phyloP scores from a whole-genome alignment of 2,329 filamentous ascomycete genomes.

The Fusarium mundagurra region DNA sequence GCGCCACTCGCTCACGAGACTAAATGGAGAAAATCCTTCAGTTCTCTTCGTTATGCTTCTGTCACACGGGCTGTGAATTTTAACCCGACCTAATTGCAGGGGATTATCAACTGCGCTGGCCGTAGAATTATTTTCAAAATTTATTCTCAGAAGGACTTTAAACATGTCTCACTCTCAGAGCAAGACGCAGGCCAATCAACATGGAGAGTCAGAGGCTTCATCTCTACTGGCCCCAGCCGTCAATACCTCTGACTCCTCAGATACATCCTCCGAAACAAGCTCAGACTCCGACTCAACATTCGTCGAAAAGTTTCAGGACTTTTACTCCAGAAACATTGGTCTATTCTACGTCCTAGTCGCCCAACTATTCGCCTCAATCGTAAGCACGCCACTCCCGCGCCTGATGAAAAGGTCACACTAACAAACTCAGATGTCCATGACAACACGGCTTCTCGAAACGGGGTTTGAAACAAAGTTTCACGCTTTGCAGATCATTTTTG shows the following conservation, averaged over 20 bases:
- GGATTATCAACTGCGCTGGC: background rate
- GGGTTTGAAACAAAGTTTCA: constrained; percentile 51
- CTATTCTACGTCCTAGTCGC: constrained; percentile 53
- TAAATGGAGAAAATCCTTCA: background rate
- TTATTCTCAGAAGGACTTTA: fast-evolving
- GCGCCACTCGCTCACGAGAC: background rate
- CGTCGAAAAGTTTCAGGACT: constrained; percentile 44
- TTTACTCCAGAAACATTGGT: constrained; percentile 58
- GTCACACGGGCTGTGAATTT: background rate
- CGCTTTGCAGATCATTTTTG: constrained; percentile 55
- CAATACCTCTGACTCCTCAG: background rate
- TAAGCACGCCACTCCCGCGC: constrained; percentile 23
- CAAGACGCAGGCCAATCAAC: background rate
- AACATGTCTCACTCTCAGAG: constrained; percentile 18
- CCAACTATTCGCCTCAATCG: constrained; percentile 54
- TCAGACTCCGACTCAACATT: background rate
- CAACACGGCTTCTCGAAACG: constrained; percentile 50
- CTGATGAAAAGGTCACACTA: background rate
- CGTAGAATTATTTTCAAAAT: background rate
- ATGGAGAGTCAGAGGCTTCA: background rate
- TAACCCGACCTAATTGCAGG: fast-evolving
- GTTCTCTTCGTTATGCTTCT: background rate
- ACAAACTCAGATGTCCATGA: constrained; percentile 51
- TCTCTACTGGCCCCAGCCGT: background rate
- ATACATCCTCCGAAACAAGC: background rate